Conservation (phyloP, 2,329 filamentous ascomycete genomes). For the Penicillium sclerotiorum region DNA sequence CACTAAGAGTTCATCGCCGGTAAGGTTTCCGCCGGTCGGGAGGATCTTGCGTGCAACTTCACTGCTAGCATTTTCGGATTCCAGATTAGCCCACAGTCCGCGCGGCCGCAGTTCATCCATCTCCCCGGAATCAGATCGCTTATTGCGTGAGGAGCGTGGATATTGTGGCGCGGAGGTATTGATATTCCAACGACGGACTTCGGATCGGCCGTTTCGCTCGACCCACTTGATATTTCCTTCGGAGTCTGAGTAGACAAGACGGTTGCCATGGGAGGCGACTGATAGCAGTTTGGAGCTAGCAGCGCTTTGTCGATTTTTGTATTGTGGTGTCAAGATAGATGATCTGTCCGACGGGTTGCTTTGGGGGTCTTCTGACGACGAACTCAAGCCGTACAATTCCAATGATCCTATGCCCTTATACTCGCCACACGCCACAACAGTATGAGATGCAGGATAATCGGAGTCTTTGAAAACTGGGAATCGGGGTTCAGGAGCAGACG, state of each 20-base stretch:
- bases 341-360: slow-evolving; percentile 28
- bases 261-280: slow-evolving; percentile 77
- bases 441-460: slow-evolving; percentile 58
- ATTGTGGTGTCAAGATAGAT: slow-evolving; percentile 38
- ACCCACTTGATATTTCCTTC: slow-evolving; percentile 87
- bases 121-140: slow-evolving; percentile 12
- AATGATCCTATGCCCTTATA: slow-evolving; percentile 91
- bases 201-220: slow-evolving; percentile 72
- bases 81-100: slow-evolving; percentile 56
- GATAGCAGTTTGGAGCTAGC: slow-evolving; percentile 79
- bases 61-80: slow-evolving; percentile 46
- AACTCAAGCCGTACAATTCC: slow-evolving; percentile 68
- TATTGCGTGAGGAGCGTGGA: slow-evolving; percentile 15
- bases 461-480: slow-evolving; percentile 49
- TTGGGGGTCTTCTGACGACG: slow-evolving; percentile 30
- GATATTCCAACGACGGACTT: slow-evolving; percentile 61
- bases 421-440: slow-evolving; percentile 79
- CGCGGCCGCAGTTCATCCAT: slow-evolving; percentile 49
- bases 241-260: slow-evolving; percentile 81
- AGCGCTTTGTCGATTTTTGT: slow-evolving; percentile 82
- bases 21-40: slow-evolving; percentile 55
- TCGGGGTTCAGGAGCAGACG: slow-evolving; percentile 61
- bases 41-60: slow-evolving; percentile 82
- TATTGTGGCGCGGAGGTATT: slow-evolving; percentile 45
- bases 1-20: slow-evolving; percentile 70